Evolutionary conservation across 768 basidiomycete genomes (phyloP).

Genomic region (Boletus bicolor): DNA sequence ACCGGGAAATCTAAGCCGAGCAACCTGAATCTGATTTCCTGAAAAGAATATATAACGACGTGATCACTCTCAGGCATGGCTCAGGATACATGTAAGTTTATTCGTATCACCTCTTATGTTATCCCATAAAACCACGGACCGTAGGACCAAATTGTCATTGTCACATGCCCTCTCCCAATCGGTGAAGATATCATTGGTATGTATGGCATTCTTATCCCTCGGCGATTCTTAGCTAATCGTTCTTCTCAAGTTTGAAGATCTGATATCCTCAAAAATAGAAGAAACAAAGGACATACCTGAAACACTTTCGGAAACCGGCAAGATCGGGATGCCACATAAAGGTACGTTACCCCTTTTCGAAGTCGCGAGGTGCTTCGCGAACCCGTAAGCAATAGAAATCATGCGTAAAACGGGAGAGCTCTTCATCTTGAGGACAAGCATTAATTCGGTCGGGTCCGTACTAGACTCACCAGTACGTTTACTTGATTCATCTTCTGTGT

Average conservation of each 20-base stretch:
- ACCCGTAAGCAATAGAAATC: slow-evolving; percentile 56
- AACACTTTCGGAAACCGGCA: slow-evolving; percentile 88
- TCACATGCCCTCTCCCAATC: slow-evolving; percentile 96
- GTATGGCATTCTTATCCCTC: slow-evolving; percentile 16
- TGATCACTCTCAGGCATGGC: slow-evolving; percentile 90
- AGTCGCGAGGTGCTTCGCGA: slow-evolving; percentile 8
- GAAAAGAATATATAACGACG: slow-evolving; percentile 91
- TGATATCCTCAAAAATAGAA: slow-evolving; percentile 90
- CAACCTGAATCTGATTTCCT: slow-evolving; percentile 32
- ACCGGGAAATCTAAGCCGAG: slow-evolving; percentile 1
- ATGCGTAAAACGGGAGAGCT: slow-evolving; percentile 97
- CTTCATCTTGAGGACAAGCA: slow-evolving; percentile 90
- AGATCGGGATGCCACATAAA: slow-evolving; percentile 87
- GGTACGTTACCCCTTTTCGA: slow-evolving; percentile 37
- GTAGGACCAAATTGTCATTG: slow-evolving; percentile 91
- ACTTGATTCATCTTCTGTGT: not conserved
- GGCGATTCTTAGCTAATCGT: not conserved
- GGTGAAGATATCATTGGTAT: slow-evolving; percentile 90
- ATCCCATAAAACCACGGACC: slow-evolving; percentile 6
- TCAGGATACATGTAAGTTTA: slow-evolving; percentile 86
- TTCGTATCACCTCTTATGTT: slow-evolving; percentile 11
- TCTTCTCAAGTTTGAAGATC: slow-evolving; percentile 72
- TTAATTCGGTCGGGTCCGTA: slow-evolving; percentile 95
- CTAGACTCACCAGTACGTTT: slow-evolving; percentile 84
- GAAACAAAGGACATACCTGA: slow-evolving; percentile 97